Percentiles rank a stretch among this genome's conserved stretches.
phyloP scores from a whole-genome alignment of 495 filamentous ascomycete genomes.

The Choiromyces venosus region DNA sequence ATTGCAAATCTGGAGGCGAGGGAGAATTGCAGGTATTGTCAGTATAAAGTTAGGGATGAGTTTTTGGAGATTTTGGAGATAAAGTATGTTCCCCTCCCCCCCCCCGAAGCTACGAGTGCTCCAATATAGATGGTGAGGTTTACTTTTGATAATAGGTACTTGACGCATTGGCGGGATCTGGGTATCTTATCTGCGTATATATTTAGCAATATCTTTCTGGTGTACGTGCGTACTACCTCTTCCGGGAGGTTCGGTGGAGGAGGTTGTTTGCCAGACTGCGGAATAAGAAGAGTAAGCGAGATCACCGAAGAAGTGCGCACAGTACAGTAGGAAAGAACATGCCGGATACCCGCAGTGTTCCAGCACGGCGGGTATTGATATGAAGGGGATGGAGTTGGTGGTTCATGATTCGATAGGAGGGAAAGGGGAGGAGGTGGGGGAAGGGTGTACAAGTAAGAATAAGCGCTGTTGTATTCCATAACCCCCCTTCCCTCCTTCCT shows the following conservation, averaged over 20 bases:
- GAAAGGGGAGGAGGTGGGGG: background rate
- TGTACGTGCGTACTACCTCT: conserved; percentile 36
- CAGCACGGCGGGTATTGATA: background rate
- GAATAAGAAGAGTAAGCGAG: conserved; percentile 28
- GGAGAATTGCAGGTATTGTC: conserved; percentile 57
- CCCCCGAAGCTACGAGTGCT: background rate
- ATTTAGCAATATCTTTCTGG: conserved; percentile 30
- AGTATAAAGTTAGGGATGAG: conserved; percentile 54
- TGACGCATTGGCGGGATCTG: conserved; percentile 37
- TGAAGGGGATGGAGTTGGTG: background rate
- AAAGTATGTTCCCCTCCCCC: conserved; percentile 21
- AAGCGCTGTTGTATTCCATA: background rate
- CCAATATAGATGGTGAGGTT: too few species aligned
- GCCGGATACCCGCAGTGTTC: background rate
- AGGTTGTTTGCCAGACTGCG: conserved; percentile 31
- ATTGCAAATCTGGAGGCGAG: conserved; percentile 46
- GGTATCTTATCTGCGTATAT: conserved; percentile 36
- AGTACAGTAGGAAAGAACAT: background rate
- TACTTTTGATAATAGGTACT: conserved; percentile 17
- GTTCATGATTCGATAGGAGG: background rate
- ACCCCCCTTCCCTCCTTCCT: background rate
- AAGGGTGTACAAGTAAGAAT: background rate
- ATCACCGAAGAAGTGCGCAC: background rate
- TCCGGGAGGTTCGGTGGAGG: conserved; percentile 38
- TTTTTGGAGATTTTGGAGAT: conserved; percentile 47